Evolutionary conservation across 345 rosid genomes (phyloP), one percentile per base, ranked within the genome.

Genomic region (Syzygium aromaticum): DNA sequence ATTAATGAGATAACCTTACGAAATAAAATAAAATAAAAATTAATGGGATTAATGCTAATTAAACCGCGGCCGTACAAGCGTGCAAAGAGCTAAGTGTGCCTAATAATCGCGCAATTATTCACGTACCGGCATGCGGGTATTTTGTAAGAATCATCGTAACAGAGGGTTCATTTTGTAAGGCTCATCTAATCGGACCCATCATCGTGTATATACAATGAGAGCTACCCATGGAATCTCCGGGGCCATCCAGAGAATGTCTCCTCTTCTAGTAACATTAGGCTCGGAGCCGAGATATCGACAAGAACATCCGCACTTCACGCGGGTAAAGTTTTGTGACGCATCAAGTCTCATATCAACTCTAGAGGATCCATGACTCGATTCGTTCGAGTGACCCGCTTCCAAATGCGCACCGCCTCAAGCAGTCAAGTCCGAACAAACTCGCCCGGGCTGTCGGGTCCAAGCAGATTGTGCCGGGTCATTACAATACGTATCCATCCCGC

Each of bases 301-400:
- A 30, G 40, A 10, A 4, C 23, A 17, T 67, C 23, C 3, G 43
- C 17, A 67, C 78, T 33, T 17, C 38, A 3, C 19, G 78, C 5
- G 21, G 1, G 3, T 8, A 0, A 54, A 67, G 21, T 0, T 0
- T 67, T 67, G 78, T 4, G 25, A 33, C 19, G 8, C 40, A 2
- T 33, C 25, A 3, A 73, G 49, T 38, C 80, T 73, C 49, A 19
- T 11, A 33, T 33, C 14, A 11, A 19, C 46, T 53, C 8, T 1
- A 11, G 4, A 52, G 28, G 5, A 2, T 5, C 6, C n/a, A 5
- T 57, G 63, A 57, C 28, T 10, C 63, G 14, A 57, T 25, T 4
- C 13, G 6, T 2, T 23, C n/a, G 6, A 23, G 28, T 5, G 14
- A 57, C 28, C 59, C 59, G 8, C 59, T 2, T 30, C 23, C 43